phyloP scores from a whole-genome alignment of 23 red algal species.

The Gracilaria gracilis region DNA sequence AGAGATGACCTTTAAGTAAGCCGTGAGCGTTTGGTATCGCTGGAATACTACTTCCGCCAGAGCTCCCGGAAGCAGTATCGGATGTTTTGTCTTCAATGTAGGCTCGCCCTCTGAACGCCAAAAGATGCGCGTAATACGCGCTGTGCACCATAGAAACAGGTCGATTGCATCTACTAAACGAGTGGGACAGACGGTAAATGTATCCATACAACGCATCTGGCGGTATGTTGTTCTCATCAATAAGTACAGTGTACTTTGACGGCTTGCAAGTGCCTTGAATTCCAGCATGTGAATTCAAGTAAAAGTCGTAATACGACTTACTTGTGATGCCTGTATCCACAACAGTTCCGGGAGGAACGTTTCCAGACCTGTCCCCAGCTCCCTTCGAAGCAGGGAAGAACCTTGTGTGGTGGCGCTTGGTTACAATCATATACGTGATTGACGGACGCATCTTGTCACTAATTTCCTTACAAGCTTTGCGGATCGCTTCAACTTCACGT shows the following conservation, averaged over 20 bases:
- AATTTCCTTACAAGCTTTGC: constrained; percentile 21
- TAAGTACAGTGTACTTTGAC: constrained; percentile 35
- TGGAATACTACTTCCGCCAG: neutral
- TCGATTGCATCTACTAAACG: constrained; percentile 43
- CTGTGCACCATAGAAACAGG: constrained; percentile 69
- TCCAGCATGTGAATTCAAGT: constrained; percentile 63
- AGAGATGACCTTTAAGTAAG: constrained; percentile 30
- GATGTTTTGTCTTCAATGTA: constrained; percentile 55
- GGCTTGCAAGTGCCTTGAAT: constrained; percentile 67
- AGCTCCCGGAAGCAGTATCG: constrained; percentile 29
- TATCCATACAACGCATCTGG: constrained; percentile 49
- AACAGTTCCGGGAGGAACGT: constrained; percentile 49
- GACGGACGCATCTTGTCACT: neutral
- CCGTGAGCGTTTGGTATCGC: constrained; percentile 10
- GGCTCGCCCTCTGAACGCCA: constrained; percentile 61
- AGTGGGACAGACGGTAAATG: constrained; percentile 55
- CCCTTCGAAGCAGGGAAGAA: constrained; percentile 39
- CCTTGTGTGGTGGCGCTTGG: constrained; percentile 70
- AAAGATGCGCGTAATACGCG: constrained; percentile 65
- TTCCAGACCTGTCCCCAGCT: constrained; percentile 5
- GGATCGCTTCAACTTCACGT: constrained; percentile 43
- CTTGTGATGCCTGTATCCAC: constrained; percentile 40
- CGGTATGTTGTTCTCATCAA: constrained; percentile 59
- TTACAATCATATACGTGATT: constrained; percentile 65
- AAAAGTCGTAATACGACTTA: constrained; percentile 49